Evolutionary conservation across 257 asterid species (phyloP).

Genomic region (Agastache rugosa): DNA sequence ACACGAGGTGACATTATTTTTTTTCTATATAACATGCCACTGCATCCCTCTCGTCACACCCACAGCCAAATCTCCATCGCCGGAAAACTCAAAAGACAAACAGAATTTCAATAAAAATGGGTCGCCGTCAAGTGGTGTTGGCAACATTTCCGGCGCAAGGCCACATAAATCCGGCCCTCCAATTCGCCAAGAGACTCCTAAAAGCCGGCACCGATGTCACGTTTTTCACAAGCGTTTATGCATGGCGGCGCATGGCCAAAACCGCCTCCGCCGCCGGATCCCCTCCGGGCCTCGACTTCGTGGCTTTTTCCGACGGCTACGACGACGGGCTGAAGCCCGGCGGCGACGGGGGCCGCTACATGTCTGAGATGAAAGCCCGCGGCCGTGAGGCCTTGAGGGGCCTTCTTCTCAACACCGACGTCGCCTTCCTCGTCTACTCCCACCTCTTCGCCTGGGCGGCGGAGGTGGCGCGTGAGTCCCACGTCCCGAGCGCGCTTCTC

Average conservation of each 20-base stretch:
- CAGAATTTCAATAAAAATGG: conserved; percentile 26
- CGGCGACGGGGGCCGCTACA: conserved; percentile 34
- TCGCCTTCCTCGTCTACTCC: conserved; percentile 56
- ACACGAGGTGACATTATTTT: background rate
- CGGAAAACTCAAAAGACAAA: background rate
- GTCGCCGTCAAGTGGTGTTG: conserved; percentile 50
- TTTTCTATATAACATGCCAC: background rate
- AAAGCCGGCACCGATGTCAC: conserved; percentile 59
- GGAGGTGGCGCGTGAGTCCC: conserved; percentile 53
- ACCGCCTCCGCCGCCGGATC: conserved; percentile 12
- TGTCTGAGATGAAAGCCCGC: conserved; percentile 36
- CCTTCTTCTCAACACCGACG: conserved; percentile 16
- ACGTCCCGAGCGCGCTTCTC: conserved; percentile 58
- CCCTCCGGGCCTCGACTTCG: conserved; percentile 45
- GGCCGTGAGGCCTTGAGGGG: conserved; percentile 46
- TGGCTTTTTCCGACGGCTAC: conserved; percentile 63
- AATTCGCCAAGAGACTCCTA: conserved; percentile 55
- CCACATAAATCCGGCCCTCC: conserved; percentile 77
- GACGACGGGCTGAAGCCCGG: conserved; percentile 50
- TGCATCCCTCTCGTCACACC: background rate
- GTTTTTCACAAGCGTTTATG: conserved; percentile 53
- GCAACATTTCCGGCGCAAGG: conserved; percentile 66
- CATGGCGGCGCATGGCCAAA: conserved; percentile 45
- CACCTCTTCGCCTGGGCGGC: conserved; percentile 65
- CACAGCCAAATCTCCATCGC: background rate